phyloP scores from a whole-genome alignment of 805 yeast species.

The Zygoascus biomembranicola region DNA sequence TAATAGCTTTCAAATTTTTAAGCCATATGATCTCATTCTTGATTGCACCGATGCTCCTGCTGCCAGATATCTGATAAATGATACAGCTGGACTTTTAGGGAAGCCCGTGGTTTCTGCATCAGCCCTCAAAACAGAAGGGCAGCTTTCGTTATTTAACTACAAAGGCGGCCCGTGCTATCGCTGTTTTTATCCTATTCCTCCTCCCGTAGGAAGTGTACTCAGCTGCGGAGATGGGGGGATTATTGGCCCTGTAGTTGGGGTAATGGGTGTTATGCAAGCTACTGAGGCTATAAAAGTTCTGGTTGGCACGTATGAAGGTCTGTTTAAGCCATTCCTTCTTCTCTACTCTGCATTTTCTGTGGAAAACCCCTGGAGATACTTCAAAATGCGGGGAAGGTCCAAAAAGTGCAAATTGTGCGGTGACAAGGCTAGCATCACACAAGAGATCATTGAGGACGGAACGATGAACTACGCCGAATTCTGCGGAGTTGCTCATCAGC shows the following conservation, averaged over 20 bases:
- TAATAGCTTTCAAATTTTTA: constrained; percentile 58
- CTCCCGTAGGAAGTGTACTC: constrained; percentile 72
- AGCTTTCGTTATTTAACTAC: constrained; percentile 67
- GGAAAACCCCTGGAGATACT: constrained; percentile 45
- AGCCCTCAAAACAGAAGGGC: constrained; percentile 89
- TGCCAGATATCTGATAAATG: constrained; percentile 79
- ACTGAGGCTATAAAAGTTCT: constrained; percentile 74
- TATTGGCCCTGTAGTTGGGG: constrained; percentile 91
- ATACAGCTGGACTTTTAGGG: constrained; percentile 60
- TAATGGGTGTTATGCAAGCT: constrained; percentile 85
- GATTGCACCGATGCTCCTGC: constrained; percentile 95
- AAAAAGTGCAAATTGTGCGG: constrained; percentile 60
- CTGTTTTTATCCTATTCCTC: constrained; percentile 87
- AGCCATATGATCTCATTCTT: constrained; percentile 63
- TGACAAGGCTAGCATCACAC: constrained; percentile 41
- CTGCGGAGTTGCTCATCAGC: constrained; percentile 53
- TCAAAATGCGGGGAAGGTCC: constrained; percentile 71
- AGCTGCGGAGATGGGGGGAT: constrained; percentile 93
- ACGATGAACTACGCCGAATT: constrained; percentile 58
- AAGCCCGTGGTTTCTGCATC: constrained; percentile 84
- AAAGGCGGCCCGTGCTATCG: constrained; percentile 83
- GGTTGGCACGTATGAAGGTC: constrained; percentile 41
- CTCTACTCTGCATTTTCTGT: constrained; percentile 45
- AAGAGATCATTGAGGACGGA: constrained; percentile 37
- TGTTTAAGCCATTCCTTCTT: constrained; percentile 61